Base-by-base conservation (phyloP, 768 basidiomycete genomes). In the Suillus plorans region DNA sequence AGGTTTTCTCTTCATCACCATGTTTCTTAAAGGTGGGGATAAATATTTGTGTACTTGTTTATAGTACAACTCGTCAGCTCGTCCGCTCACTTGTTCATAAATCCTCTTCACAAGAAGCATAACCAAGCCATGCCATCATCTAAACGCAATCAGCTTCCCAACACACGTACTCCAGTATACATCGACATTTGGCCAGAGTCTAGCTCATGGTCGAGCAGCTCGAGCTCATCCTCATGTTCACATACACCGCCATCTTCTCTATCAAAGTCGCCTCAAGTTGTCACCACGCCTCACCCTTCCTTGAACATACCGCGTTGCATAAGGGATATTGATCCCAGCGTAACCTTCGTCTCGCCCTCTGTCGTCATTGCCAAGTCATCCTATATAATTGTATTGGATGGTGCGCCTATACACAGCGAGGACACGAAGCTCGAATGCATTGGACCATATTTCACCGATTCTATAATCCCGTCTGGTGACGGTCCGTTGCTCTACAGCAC, bases 271-370 rank as follows among this genome's bases (percentile, higher is more conserved):
- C 37, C 37, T 61, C 0, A 41, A 3, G 60, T 60, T 22, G 53
- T 28, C 8, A 13, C 61, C 28, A 3, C 34, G 4, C 37, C 34
- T 20, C 61, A 55, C 18, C 25, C 62, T 39, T 58, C 68, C 41
- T 22, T 60, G 10, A 72, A 69, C 31, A 75, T 78, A 44, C 80
- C 86, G 52, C 87, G 89, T 41, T 82, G 80, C 22, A 77, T 91
- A 58, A 76, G 76, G 10, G 75, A 80, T 47, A 89, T 91, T 68
- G 87, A 91, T 69, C 88, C 89, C 0, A 86, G 86, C 2, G 81
- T 91, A 37, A 87, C 89, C n/a, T 86, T 91, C 67, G 71, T 84
- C 34, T 84, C 88, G 6, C 80, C 74, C 2, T 74, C 80, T 3
- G 70, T 78, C 5, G 77, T 88, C 45, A 71, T 76, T 14, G 87